Conservation (phyloP, 768 basidiomycete species). For the Thelephora aurantiotincta region DNA sequence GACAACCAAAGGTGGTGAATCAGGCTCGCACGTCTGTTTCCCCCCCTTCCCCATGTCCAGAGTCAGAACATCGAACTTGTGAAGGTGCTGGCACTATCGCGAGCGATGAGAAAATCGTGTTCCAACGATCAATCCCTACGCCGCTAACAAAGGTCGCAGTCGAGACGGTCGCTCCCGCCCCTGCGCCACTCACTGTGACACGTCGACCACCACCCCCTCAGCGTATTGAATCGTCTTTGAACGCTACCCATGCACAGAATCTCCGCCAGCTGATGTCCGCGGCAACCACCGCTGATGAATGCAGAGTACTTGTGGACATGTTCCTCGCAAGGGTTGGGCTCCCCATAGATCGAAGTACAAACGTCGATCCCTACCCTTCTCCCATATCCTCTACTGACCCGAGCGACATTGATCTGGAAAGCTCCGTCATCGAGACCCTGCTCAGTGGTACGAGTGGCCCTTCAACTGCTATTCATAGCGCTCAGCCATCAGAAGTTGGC, state of each 20-base stretch:
- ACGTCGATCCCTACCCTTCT: constrained; percentile 4
- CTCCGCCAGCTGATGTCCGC: constrained; percentile 52
- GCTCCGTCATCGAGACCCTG: neutral
- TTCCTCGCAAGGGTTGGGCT: constrained; percentile 35
- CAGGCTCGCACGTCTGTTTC: no score
- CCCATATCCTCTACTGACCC: neutral
- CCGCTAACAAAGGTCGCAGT: constrained; percentile 8
- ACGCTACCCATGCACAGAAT: constrained; percentile 39
- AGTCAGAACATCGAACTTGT: no score
- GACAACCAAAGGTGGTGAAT: no score
- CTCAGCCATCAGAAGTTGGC: no score
- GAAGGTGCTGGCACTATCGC: no score
- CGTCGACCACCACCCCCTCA: constrained; percentile 12
- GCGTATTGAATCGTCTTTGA: constrained; percentile 11
- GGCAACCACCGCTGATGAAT: constrained; percentile 71
- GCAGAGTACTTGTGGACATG: constrained; percentile 74
- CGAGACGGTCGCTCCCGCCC: constrained; percentile 6
- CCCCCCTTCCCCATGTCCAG: no score
- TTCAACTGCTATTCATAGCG: neutral
- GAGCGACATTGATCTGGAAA: neutral
- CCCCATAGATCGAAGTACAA: neutral
- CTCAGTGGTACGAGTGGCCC: neutral
- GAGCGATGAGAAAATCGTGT: neutral
- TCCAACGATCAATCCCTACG: constrained; percentile 3
- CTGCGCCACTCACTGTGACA: constrained; percentile 1